Base-by-base conservation (phyloP, 2,329 filamentous ascomycete species). In the Pyrenophora graminea region DNA sequence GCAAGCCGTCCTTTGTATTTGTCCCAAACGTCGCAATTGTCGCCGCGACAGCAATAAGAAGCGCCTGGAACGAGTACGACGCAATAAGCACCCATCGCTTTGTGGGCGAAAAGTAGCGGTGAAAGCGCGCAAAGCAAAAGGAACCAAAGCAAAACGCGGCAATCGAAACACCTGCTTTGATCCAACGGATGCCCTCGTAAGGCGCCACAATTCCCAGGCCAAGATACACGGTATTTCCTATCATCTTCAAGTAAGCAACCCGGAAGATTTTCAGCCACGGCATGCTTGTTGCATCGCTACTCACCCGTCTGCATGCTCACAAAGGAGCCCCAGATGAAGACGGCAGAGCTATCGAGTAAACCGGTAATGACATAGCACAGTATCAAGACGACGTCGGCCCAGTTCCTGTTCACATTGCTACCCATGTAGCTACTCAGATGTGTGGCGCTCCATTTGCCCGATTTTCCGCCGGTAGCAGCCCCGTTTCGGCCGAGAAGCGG, bases 241-340 rank as follows among this genome's bases (percentile, higher is more conserved):
- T 74, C 30, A 25, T n/a, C 12, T 4, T 17, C 15, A 33, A 27
- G 51, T 69, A 23, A 69, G 56, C 55, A 17, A 36, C 21, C 30
- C 31, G 4, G n/a, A 32, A 48, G 18, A 27, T 21, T 21, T 21
- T 21, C 19, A 21, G 19, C 19, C 3, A 21, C 19, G 19, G 19
- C 19, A 21, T 25, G 23, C 23, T 25, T 39, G 18, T 8, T 13
- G 15, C 17, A 1, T 30, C 39, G 23, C 6, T 39, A 72, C 77
- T 57, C 64, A 83, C 88, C 88, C 27, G 89, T 92, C 68, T 92
- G 89, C 89, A 92, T 92, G 63, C 86, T 89, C 34, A 91, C 88
- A 62, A 93, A 93, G 2, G 86, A 86, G 10, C 88, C 87, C 86
- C 88, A 92, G 36, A 88, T 87, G 50, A 85, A 87, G 39, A 89